Evolutionary conservation across 495 filamentous ascomycete genomes (phyloP), one percentile per base, ranked within the genome.

Genomic region (Tuber microsphaerosporum): DNA sequence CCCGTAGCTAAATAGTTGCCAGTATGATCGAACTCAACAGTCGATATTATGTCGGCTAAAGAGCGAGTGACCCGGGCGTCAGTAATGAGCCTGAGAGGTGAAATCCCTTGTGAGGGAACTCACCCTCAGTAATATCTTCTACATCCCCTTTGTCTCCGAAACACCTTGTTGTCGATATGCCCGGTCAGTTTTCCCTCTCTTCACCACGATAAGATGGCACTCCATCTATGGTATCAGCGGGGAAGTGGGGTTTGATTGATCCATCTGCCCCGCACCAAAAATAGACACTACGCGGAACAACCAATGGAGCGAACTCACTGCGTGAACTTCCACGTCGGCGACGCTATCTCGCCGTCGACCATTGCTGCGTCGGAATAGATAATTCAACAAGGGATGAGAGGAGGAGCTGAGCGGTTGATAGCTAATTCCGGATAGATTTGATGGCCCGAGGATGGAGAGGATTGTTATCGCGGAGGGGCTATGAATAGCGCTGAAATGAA

Each of bases 71-170:
- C 31, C 22, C 22, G n/a, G 70, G 41, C 3, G 34, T 71, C 70
- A 42, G 34, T 7, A 37, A 46, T 20, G 14, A 71, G 10, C 70
- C 44, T 2, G 70, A 22, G 14, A 46, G 12, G 26, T 9, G 26
- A n/a, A 71, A 42, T 34, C 34, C 20, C 12, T 42, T n/a, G 34
- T 37, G 56, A 65, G 68, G 56, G 71, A 37, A 82, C 86, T 76
- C 88, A 97, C 94, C 94, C 92, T 99, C 95, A 86, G 95, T 99
- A 80, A 99, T 99, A 86, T 99, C 95, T 85, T 99, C 95, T 79
- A 98, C 96, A 86, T 99, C 95, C 76, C 95, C 95, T 87, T 99
- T 99, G 87, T 99, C 95, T 84, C 95, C 95, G 85, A 99, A 99
- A 88, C 95, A 99, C 87, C 94, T 98, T 20, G 26, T 79, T 70